Evolutionary conservation across 2,329 filamentous ascomycete species (phyloP).

Genomic region (Aureobasidium sp.): DNA sequence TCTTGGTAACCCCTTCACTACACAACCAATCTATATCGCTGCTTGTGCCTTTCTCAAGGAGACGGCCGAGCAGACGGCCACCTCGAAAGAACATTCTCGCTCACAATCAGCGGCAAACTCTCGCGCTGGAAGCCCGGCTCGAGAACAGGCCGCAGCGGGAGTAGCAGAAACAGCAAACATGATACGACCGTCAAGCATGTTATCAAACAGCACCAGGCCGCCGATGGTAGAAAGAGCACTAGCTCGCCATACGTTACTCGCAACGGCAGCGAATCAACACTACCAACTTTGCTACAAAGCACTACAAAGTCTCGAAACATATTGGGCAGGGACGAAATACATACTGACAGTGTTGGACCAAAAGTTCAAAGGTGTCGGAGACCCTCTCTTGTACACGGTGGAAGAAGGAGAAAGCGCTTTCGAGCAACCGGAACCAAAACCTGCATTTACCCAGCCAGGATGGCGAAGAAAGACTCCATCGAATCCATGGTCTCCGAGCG

Average conservation of each 20-base stretch:
- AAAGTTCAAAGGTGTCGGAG: slow-evolving; percentile 77
- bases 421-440: slow-evolving; percentile 40
- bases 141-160: slow-evolving; percentile 18
- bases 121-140: slow-evolving; percentile 37
- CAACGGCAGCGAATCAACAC: slow-evolving; percentile 75
- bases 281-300: slow-evolving; percentile 83
- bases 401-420: slow-evolving; percentile 72
- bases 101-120: slow-evolving; percentile 14
- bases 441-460: slow-evolving; percentile 41
- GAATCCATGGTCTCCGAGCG: slow-evolving; percentile 35
- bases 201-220: not conserved
- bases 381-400: slow-evolving; percentile 55
- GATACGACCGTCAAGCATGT: not conserved
- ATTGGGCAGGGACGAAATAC: slow-evolving; percentile 82
- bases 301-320: slow-evolving; percentile 67
- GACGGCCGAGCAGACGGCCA: slow-evolving; percentile 59
- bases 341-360: slow-evolving; percentile 81
- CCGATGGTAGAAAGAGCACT: slow-evolving; percentile 23
- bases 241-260: slow-evolving; percentile 64
- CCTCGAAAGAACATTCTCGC: slow-evolving; percentile 52
- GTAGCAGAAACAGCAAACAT: not conserved
- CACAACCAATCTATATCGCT: slow-evolving; percentile 85
- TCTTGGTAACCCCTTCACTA: slow-evolving; percentile 77
- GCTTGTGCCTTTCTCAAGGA: slow-evolving; percentile 85
- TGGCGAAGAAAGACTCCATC: slow-evolving; percentile 41